Evolutionary conservation across 352 stramenopile genomes (phyloP).

Genomic region (Aphanomyces invadans): DNA sequence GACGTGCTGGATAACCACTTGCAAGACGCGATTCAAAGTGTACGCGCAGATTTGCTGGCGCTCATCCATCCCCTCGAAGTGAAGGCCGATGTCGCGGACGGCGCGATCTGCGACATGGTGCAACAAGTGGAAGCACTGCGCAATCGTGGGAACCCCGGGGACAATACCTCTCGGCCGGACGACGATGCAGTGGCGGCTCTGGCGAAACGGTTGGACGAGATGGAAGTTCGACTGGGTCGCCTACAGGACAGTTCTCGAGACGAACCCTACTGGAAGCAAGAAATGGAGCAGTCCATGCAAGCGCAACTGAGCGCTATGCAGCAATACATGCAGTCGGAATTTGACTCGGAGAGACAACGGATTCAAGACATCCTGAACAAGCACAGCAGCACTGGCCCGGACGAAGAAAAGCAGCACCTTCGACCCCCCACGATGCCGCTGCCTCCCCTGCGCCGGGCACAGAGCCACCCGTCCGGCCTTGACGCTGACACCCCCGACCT

Average conservation of each 20-base stretch:
- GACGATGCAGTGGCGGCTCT: background rate
- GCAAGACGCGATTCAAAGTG: background rate
- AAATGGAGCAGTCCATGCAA: slow-evolving; percentile 3
- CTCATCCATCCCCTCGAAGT: slow-evolving; percentile 19
- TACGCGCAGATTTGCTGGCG: slow-evolving; percentile 16
- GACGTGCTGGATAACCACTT: slow-evolving; percentile 6
- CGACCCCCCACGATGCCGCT: background rate
- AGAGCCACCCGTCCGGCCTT: slow-evolving; percentile 16
- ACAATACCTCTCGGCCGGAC: background rate
- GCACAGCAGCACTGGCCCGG: slow-evolving; percentile 6
- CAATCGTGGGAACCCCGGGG: background rate
- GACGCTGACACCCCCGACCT: background rate
- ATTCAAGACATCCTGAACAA: slow-evolving; percentile 38
- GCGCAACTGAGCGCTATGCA: slow-evolving; percentile 31
- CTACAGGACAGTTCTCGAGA: background rate
- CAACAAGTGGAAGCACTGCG: background rate
- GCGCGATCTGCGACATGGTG: background rate
- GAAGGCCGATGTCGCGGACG: background rate
- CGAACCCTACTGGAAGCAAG: background rate
- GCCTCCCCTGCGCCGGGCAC: background rate
- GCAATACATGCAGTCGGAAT: slow-evolving; percentile 43
- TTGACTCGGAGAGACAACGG: slow-evolving; percentile 40
- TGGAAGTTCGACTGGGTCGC: background rate
- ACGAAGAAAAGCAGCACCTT: background rate
- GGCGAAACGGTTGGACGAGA: background rate